Evolutionary conservation across 129 eudicot genomes (phyloP).

Genomic region (Kitagawia praeruptora): DNA sequence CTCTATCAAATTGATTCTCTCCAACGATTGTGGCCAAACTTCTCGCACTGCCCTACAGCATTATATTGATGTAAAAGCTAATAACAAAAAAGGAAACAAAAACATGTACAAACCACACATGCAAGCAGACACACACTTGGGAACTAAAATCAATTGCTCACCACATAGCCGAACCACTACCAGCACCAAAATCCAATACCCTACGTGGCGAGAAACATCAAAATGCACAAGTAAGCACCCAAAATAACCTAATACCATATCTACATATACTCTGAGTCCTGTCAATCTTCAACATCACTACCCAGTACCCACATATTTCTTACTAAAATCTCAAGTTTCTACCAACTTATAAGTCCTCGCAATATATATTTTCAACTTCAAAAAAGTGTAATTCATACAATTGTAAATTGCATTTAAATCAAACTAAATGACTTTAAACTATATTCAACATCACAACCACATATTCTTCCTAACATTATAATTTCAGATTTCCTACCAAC

Average conservation of each 20-base stretch:
- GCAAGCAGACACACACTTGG: neutral
- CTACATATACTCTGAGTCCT: neutral
- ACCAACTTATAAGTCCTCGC: neutral
- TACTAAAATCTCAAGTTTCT: neutral
- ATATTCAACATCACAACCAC: too few relatives aligned
- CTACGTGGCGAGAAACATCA: conserved; percentile 44
- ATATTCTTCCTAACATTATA: too few relatives aligned
- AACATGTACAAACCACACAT: neutral
- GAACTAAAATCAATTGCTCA: conserved; percentile 26
- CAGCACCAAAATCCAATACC: conserved; percentile 98
- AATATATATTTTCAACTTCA: neutral
- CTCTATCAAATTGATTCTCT: conserved; percentile 62
- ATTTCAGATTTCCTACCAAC: too few relatives aligned
- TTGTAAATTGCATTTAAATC: neutral
- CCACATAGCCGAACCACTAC: conserved; percentile 96
- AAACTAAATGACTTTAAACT: too few relatives aligned
- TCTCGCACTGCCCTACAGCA: too few relatives aligned
- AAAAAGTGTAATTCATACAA: neutral
- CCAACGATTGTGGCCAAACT: conserved; percentile 75
- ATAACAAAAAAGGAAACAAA: neutral
- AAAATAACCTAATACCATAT: neutral
- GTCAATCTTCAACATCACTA: neutral
- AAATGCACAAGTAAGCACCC: neutral
- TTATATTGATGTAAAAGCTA: conserved; percentile 8
- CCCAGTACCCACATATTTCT: neutral